Evolutionary conservation across 768 basidiomycete genomes (phyloP).

Genomic region (Pleurotus eryngii): DNA sequence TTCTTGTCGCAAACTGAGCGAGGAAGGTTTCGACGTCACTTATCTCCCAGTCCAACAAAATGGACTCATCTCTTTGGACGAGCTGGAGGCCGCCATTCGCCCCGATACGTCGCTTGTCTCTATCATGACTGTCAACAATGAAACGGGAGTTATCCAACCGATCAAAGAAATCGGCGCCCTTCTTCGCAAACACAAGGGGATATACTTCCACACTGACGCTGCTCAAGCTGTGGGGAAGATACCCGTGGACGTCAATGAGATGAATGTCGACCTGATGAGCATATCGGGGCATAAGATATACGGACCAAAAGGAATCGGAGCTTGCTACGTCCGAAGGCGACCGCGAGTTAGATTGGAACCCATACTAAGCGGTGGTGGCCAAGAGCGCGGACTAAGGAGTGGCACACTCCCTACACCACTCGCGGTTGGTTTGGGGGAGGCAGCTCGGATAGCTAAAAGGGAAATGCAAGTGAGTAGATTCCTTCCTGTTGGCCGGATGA

Average conservation of each 20-base stretch:
- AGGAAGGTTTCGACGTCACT: slow-evolving; percentile 97
- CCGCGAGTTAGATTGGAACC: slow-evolving; percentile 95
- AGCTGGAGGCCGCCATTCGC: slow-evolving; percentile 83
- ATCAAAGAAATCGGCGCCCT: slow-evolving; percentile 91
- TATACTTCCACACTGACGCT: slow-evolving; percentile 96
- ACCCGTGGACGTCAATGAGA: slow-evolving; percentile 87
- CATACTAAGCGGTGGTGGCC: slow-evolving; percentile 92
- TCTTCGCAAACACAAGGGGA: slow-evolving; percentile 80
- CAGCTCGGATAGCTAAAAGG: slow-evolving; percentile 83
- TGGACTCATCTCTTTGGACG: slow-evolving; percentile 76
- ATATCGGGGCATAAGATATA: slow-evolving; percentile 98
- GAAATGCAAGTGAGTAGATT: slow-evolving; percentile 85
- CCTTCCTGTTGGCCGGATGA: slow-evolving; percentile 27
- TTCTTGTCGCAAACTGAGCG: slow-evolving; percentile 91
- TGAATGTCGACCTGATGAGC: slow-evolving; percentile 94
- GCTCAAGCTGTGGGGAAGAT: slow-evolving; percentile 95
- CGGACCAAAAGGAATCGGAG: slow-evolving; percentile 95
- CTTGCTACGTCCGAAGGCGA: slow-evolving; percentile 87
- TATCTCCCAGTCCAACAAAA: slow-evolving; percentile 92
- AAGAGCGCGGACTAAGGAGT: slow-evolving; percentile 91
- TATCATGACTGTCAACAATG: slow-evolving; percentile 99
- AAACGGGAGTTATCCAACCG: slow-evolving; percentile 98
- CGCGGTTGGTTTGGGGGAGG: slow-evolving; percentile 92
- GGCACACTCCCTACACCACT: slow-evolving; percentile 91
- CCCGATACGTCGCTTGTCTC: slow-evolving; percentile 94